These are phyloP conservation scores for Monosporascus cannonballus DNA, from an alignment of 2,329 filamentous ascomycete species.

Conservation along the genomic window DNA sequence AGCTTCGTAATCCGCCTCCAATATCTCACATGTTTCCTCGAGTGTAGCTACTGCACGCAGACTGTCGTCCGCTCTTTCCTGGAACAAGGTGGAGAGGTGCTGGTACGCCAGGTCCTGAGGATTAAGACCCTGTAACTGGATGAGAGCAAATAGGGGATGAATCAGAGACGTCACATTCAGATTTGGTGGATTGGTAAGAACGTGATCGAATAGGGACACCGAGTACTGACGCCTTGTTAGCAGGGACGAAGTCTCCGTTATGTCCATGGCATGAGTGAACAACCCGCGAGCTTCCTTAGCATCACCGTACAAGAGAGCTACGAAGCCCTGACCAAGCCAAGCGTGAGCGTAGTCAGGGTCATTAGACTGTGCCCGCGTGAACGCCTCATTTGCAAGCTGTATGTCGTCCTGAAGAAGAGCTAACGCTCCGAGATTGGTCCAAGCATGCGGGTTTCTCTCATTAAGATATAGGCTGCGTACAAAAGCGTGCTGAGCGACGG, in stretches of 20 bases:
- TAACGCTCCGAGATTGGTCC: slow-evolving; percentile 86
- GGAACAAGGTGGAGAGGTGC: slow-evolving; percentile 74
- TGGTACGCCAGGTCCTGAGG: slow-evolving; percentile 66
- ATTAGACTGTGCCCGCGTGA: slow-evolving; percentile 84
- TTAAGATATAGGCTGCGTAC: slow-evolving; percentile 89
- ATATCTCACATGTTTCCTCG: slow-evolving; percentile 56
- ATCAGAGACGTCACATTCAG: slow-evolving; percentile 59
- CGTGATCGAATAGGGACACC: slow-evolving; percentile 73
- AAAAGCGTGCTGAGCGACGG: slow-evolving; percentile 88
- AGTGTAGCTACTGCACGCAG: slow-evolving; percentile 57
- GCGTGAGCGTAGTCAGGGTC: slow-evolving; percentile 91
- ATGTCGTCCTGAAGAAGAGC: slow-evolving; percentile 80
- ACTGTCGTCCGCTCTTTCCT: slow-evolving; percentile 72
- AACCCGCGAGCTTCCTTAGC: slow-evolving; percentile 71
- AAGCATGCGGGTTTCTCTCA: slow-evolving; percentile 75
- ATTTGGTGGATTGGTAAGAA: slow-evolving; percentile 52
- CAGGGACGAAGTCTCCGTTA: slow-evolving; percentile 70
- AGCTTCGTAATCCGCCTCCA: slow-evolving; percentile 79
- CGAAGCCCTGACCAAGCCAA: slow-evolving; percentile 87
- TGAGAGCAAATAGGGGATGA: slow-evolving; percentile 81
- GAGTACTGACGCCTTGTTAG: slow-evolving; percentile 75
- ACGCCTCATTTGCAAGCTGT: slow-evolving; percentile 82
- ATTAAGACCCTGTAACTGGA: slow-evolving; percentile 68
- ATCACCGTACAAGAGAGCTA: slow-evolving; percentile 73
- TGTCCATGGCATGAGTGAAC: slow-evolving; percentile 92